Evolutionary conservation across 768 basidiomycete genomes (phyloP).

Genomic region (Hericium coralloides): DNA sequence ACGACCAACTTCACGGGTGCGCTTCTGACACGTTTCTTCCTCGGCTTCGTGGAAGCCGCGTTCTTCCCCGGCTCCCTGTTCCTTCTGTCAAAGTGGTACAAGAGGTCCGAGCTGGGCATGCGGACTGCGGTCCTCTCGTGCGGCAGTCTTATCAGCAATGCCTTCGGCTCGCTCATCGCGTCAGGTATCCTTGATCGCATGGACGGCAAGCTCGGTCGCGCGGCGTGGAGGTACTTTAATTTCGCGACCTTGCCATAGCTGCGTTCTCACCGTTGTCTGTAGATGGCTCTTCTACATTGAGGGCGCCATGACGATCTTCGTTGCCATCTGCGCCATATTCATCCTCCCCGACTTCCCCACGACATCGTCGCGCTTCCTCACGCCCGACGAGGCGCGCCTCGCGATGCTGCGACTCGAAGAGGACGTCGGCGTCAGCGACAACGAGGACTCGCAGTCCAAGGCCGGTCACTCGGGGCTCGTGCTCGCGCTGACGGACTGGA

Average conservation of each 20-base stretch:
- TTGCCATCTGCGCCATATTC: slow-evolving; percentile 46
- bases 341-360: slow-evolving; percentile 71
- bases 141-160: slow-evolving; percentile 72
- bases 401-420: slow-evolving; percentile 55
- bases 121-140: slow-evolving; percentile 62
- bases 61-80: slow-evolving; percentile 66
- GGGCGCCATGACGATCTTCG: slow-evolving; percentile 46
- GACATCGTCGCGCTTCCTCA: slow-evolving; percentile 51
- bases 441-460: slow-evolving; percentile 27
- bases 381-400: slow-evolving; percentile 44
- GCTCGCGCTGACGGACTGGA: slow-evolving; percentile 66
- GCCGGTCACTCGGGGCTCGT: slow-evolving; percentile 35
- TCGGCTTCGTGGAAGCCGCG: slow-evolving; percentile 53
- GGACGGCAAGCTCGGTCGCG: slow-evolving; percentile 57
- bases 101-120: slow-evolving; percentile 56
- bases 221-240: slow-evolving; percentile 59
- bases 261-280: too few relatives aligned
- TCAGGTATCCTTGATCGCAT: slow-evolving; percentile 66
- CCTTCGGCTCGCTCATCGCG: slow-evolving; percentile 72
- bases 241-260: neutral
- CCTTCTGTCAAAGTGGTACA: slow-evolving; percentile 67
- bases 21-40: slow-evolving; percentile 61
- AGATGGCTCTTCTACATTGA: slow-evolving; percentile 74
- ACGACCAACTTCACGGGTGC: slow-evolving; percentile 42
- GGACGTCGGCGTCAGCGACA: slow-evolving; percentile 44